Conservation (phyloP, 2,329 filamentous ascomycete genomes). For the Ascocoryne sarcoides region DNA sequence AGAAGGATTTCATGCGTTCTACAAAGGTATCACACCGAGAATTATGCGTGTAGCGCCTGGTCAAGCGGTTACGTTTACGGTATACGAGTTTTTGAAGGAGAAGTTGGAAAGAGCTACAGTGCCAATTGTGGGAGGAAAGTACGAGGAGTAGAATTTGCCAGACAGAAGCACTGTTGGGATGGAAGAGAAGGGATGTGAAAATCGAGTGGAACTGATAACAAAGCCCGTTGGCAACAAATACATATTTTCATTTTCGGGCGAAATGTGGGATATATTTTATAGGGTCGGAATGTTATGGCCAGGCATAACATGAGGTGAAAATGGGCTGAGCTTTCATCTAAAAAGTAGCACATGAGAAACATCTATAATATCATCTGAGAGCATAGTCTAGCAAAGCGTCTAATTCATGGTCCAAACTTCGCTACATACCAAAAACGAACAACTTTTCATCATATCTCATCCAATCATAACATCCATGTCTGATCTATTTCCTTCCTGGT, state of each 20-base stretch:
- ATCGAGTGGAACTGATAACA: neutral
- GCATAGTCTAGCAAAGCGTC: no score
- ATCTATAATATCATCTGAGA: no score
- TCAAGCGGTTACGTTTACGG: conserved; percentile 70
- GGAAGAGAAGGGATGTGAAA: neutral
- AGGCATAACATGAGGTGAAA: no score
- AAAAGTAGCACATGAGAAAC: no score
- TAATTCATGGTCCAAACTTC: no score
- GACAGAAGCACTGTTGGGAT: neutral
- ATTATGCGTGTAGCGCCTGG: conserved; percentile 97
- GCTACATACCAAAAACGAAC: no score
- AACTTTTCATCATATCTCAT: neutral
- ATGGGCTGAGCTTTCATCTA: no score
- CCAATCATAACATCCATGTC: neutral
- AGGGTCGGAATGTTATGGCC: no score
- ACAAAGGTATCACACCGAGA: conserved; percentile 96
- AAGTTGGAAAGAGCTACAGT: conserved; percentile 57
- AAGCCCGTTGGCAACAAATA: no score
- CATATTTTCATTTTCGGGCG: no score
- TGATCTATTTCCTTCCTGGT: conserved; percentile 42
- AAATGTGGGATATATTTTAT: no score
- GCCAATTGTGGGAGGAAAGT: conserved; percentile 51
- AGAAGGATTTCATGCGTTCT: conserved; percentile 91
- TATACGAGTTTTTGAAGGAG: conserved; percentile 70
- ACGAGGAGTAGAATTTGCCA: conserved; percentile 48